Base-by-base conservation (phyloP, 345 rosid species). In the Euclidium syriacum region DNA sequence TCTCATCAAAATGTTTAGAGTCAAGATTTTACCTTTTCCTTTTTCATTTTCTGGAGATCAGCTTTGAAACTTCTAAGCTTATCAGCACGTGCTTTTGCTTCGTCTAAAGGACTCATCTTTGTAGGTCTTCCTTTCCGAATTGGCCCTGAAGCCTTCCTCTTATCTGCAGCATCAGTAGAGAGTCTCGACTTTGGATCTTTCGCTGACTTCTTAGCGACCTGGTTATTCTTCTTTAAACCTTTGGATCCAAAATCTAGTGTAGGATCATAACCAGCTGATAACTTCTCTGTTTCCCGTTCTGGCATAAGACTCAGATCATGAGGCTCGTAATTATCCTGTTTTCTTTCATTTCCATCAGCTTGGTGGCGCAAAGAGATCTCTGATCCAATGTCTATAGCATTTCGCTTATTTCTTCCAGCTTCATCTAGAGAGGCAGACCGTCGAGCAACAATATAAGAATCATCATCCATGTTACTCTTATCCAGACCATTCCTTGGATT, bases 21-120 rank as follows among this genome's bases (percentile, higher is more conserved):
- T 10, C 1, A 1, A 48, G 6, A 16, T 63, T 15, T 30, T 72
- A 94, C 97, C 91, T 85, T 88, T 71, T 90, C 95, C 77, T 88
- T 95, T 81, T 88, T 95, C 75, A 95, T 61, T 76, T 90, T 90
- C 88, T 81, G 88, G 56, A 95, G 87, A 70, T 95, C 99, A 72
- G 95, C 95, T 80, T 95, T 95, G 64, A 73, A 95, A 42, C 69
- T 76, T 73, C 99, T 88, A 47, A 95, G 85, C 72, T 71, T 85
- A 68, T 95, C 97, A 59, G 99, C 99, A 19, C 99, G 97, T 14
- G 84, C 92, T 73, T 59, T 81, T 50, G 97, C 97, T 82, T 90
- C 99, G 55, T 95, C 97, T 77, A 83, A 68, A 68, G 96, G 92
- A 63, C 91, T 85, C 73, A 78, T 64, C 69, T 90, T 90, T 46